Evolutionary conservation across 2,329 filamentous ascomycete genomes (phyloP), one percentile per base, ranked within the genome.

Genomic region (Fusarium zealandicum): DNA sequence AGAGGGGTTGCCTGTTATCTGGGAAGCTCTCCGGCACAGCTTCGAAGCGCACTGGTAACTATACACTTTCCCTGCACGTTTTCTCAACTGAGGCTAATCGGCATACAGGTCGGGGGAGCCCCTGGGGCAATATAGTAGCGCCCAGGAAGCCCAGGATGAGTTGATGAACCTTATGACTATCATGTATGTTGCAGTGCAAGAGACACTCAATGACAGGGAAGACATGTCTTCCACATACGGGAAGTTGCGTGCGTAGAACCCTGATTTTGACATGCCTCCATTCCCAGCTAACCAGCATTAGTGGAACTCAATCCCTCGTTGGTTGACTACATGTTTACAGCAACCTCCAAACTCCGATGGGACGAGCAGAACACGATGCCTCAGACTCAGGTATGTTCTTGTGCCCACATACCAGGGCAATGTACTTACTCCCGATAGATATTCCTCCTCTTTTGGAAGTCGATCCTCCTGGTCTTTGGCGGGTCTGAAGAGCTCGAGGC

Each of bases 391-490:
- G 77, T 89, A 79, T 74, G 61, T 59, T 14, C 18, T 20, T 4
- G 14, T 39, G 11, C 28, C 33, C 16, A 2, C 12, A 22, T n/a
- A 17, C 18, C 10, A 8, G 4, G 13, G 4, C 8, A 14, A 31
- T 28, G 46, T 28, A 37, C 65, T 73, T 37, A 76, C 51, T 27
- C 22, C 8, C 8, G 11, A 9, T 66, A 89, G 82, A 84, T 95
- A 33, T 86, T 96, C 47, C 78, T 97, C 7, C 78, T 98, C 2
- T 84, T 96, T 41, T 98, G 95, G 93, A 99, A 99, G 76, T 88
- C 90, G 0, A 84, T 96, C 8, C 78, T 98, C 13, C 82, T 98
- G 3, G 82, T 90, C 1, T 95, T 98, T 70, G 95, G 95, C 20
- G 90, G 92, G 33, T 87, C 86, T 31, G 73, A 84, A 46, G 87